A percentile compares a stretch with the other conserved stretches of the same genome.
phyloP scores from a whole-genome alignment of 225 moss, liverwort and hornwort genomes.

The Antitrichia curtipendula region DNA sequence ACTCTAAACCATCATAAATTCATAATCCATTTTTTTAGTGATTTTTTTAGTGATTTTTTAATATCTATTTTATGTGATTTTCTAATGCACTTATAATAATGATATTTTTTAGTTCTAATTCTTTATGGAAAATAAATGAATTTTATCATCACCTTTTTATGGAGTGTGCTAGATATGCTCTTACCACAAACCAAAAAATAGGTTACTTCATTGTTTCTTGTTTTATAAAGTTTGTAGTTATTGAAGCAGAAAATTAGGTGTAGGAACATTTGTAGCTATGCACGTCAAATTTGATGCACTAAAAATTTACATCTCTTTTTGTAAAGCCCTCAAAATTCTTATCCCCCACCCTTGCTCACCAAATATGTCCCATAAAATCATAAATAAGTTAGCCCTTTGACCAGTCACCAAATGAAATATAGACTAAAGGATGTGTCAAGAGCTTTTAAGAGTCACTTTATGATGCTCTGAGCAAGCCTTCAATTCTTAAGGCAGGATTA shows the following conservation, averaged over 20 bases:
- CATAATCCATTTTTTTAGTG: background rate
- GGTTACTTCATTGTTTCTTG: background rate
- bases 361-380: background rate
- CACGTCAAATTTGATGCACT: rapidly evolving
- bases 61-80: no score
- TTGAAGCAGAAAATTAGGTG: rapidly evolving
- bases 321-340: background rate
- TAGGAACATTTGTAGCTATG: background rate
- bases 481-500: no score
- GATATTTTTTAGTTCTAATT: no score
- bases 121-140: no score
- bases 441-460: no score
- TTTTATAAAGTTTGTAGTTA: background rate
- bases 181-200: background rate
- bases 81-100: no score
- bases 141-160: rapidly evolving
- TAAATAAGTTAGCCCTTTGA: background rate
- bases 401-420: background rate
- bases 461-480: no score
- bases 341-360: no score
- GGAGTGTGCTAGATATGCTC: background rate
- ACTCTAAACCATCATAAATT: background rate
- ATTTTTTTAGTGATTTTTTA: no score
- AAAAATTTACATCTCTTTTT: background rate
- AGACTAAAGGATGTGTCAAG: no score